Evolutionary conservation across 2,329 filamentous ascomycete genomes (phyloP).

Genomic region (Stagonosporopsis chrysanthemi): DNA sequence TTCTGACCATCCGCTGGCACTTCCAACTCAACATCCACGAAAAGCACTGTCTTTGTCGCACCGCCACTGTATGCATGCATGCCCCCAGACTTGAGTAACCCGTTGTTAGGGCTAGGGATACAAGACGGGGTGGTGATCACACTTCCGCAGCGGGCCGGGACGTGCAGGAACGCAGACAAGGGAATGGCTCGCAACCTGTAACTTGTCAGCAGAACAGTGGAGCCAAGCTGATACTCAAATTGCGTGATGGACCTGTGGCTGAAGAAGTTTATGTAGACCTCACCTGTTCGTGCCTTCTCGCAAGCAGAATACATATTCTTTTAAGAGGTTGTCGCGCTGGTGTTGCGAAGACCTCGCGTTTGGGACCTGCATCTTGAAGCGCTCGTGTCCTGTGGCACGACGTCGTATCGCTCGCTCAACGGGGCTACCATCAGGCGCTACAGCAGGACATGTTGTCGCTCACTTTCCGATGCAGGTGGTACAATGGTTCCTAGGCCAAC

Average conservation of each 20-base stretch:
- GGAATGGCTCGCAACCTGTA: constrained; percentile 3
- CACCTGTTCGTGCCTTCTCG: neutral
- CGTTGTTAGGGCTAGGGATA: neutral
- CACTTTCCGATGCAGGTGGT: neutral
- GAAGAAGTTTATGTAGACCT: constrained; percentile 19
- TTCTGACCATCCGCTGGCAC: neutral
- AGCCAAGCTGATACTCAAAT: constrained; percentile 14
- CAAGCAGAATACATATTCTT: neutral
- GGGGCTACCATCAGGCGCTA: constrained; percentile 6
- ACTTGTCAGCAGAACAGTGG: constrained; percentile 17
- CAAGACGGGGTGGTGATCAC: neutral
- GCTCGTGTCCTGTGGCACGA: constrained; percentile 14
- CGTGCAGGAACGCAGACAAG: constrained; percentile 4
- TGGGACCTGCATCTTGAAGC: constrained; percentile 3
- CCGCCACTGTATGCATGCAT: neutral
- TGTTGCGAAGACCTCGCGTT: neutral
- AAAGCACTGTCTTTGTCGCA: neutral
- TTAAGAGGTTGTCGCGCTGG: neutral
- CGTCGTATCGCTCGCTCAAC: constrained; percentile 9
- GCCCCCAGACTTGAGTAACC: neutral
- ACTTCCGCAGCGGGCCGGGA: constrained; percentile 15
- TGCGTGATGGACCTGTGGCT: constrained; percentile 18
- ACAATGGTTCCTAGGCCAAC: neutral
- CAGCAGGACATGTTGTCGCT: neutral
- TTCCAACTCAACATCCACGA: constrained; percentile 1